These are phyloP conservation scores for Cystobasidium ongulense DNA, from an alignment of 768 basidiomycete species.

Conservation along the genomic window DNA sequence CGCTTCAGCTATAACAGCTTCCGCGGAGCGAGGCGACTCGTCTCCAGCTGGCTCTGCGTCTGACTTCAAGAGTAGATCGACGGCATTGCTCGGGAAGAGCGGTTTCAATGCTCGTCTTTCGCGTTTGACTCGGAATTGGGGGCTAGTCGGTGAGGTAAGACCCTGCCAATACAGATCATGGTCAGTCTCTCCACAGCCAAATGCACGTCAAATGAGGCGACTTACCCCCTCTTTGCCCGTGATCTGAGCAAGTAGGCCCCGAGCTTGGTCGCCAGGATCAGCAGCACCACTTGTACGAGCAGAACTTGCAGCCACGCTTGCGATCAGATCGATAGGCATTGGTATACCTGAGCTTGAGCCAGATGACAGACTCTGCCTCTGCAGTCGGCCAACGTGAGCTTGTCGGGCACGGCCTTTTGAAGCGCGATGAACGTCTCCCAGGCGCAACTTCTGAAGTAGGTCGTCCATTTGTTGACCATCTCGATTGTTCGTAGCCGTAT, in stretches of 20 bases:
- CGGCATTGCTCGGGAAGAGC: not conserved
- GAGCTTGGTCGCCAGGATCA: slow-evolving; percentile 10
- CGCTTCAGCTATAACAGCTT: not conserved
- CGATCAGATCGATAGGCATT: not conserved
- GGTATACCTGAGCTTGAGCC: not conserved
- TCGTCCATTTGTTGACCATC: slow-evolving; percentile 27
- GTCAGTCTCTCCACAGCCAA: not conserved
- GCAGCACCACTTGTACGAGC: not conserved
- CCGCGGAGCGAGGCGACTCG: not conserved
- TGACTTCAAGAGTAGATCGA: not conserved
- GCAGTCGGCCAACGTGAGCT: slow-evolving; percentile 8
- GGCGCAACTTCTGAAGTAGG: slow-evolving; percentile 21
- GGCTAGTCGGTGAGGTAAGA: not conserved
- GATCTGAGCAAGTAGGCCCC: slow-evolving; percentile 12
- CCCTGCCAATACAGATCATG: not conserved
- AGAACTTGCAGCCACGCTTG: not conserved
- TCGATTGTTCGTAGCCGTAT: not conserved
- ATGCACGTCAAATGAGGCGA: not conserved
- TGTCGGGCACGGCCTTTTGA: not conserved
- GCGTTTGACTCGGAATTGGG: slow-evolving; percentile 8
- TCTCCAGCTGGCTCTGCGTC: not conserved
- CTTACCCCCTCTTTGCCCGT: slow-evolving; percentile 11
- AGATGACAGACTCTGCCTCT: not conserved
- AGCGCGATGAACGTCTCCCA: slow-evolving; percentile 4
- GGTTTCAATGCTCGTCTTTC: not conserved